phyloP scores from a whole-genome alignment of 345 rosid species.

The Salix koriyanagi region DNA sequence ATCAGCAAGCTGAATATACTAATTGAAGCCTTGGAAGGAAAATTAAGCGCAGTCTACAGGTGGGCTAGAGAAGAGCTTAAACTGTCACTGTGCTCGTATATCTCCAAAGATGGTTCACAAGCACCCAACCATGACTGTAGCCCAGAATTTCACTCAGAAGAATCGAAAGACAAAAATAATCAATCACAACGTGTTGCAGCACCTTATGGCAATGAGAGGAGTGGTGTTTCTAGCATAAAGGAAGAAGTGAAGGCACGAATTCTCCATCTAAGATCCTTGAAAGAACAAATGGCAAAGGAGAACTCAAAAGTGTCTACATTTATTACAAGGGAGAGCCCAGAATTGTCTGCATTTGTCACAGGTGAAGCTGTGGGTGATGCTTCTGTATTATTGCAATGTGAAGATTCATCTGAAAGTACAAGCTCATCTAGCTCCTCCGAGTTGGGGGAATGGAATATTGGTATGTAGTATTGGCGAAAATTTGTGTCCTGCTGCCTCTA shows the following conservation, averaged over 20 bases:
- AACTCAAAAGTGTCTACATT: background rate
- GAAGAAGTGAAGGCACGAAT: conserved; percentile 33
- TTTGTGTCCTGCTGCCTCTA: background rate
- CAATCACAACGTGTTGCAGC: conserved; percentile 1
- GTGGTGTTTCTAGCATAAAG: conserved; percentile 20
- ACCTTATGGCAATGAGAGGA: conserved; percentile 6
- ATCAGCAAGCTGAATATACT: conserved; percentile 51
- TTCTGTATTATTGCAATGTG: background rate
- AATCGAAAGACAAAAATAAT: conserved; percentile 15
- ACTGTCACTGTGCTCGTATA: conserved; percentile 14
- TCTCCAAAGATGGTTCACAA: conserved; percentile 15
- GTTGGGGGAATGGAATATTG: conserved; percentile 9
- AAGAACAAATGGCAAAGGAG: conserved; percentile 15
- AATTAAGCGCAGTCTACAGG: conserved; percentile 41
- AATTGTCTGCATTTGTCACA: background rate
- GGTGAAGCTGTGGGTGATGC: conserved; percentile 2
- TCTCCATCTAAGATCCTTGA: conserved; percentile 10
- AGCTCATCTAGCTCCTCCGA: conserved; percentile 38
- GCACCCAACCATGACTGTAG: background rate
- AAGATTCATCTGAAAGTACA: conserved; percentile 16
- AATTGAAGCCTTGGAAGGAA: conserved; percentile 57
- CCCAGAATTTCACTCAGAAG: background rate
- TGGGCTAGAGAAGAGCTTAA: conserved; percentile 44
- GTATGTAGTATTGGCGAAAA: background rate
- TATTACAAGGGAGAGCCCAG: background rate